Evolutionary conservation across 345 rosid species (phyloP).

Genomic region (Eucalyptus paniculata): DNA sequence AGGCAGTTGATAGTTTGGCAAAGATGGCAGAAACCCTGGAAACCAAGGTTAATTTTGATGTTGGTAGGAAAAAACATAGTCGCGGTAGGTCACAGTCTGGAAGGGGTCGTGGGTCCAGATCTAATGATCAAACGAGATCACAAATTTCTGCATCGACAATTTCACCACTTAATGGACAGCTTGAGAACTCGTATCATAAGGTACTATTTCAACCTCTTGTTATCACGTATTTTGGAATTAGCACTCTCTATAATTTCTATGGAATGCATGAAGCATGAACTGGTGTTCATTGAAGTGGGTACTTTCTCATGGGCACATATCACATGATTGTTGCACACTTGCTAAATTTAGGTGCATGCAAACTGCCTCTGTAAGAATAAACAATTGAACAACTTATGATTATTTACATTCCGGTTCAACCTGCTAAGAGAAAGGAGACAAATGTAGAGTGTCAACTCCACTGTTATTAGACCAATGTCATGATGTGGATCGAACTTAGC

Average conservation of each 20-base stretch:
- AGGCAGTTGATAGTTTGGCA: conserved; percentile 56
- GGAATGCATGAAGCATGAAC: background rate
- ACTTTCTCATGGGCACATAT: background rate
- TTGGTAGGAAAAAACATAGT: conserved; percentile 59
- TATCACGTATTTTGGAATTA: background rate
- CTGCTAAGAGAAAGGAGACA: background rate
- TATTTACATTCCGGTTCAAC: background rate
- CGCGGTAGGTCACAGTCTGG: conserved; percentile 77
- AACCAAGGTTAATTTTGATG: conserved; percentile 40
- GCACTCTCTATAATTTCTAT: background rate
- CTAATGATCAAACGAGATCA: conserved; percentile 43
- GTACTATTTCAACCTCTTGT: conserved; percentile 10
- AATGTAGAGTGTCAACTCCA: background rate
- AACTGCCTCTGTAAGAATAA: background rate
- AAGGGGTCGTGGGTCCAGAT: conserved; percentile 85
- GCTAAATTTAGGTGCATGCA: background rate
- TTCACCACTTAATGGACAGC: conserved; percentile 48
- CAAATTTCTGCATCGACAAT: conserved; percentile 34
- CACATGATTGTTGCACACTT: background rate
- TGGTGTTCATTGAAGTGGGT: background rate
- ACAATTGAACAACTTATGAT: background rate
- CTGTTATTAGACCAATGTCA: background rate
- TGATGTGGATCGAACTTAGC: background rate
- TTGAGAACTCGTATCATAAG: conserved; percentile 53
- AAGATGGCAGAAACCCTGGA: conserved; percentile 38